Evolutionary conservation across 2,329 filamentous ascomycete species (phyloP), one percentile per base, ranked within the genome.

Genomic region (Trichoderma oligosporum): DNA sequence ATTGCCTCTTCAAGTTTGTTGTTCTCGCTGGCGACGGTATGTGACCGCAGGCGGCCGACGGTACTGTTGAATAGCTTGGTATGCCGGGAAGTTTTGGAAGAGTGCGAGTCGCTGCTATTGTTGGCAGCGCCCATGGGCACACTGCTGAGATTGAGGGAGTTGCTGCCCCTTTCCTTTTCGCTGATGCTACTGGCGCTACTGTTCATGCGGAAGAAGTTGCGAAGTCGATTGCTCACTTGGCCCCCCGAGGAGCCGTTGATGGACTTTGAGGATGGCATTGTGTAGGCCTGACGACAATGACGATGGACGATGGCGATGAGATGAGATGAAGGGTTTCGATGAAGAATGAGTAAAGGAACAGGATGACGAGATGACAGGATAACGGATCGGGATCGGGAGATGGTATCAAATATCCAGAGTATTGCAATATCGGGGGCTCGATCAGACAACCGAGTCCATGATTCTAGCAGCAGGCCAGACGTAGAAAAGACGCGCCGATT

Each of bases 21-120:
- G 65, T 92, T 92, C 74, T 97, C 93, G 74, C 91, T 96, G 64
- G 90, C 90, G 57, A 95, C 89, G 24, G 93, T 97, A 60, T 89
- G 87, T 33, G 91, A 95, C 67, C 93, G 86, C 70, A 93, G 91
- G 65, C 93, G 88, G 69, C 88, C 88, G 69, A 95, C 90, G 65
- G 88, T 87, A 57, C 86, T 88, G 61, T 87, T 90, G 67, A 96
- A 89, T 77, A 96, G 96, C 67, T 90, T 85, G 63, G 89, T 94
- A 72, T 95, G 90, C 66, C 91, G 85, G 71, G 91, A 88, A 55
- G 83, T 81, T 71, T 88, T 90, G 44, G 67, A 64, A 22, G 61
- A 61, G 18, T 62, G 59, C 24, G 60, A 41, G 35, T 61, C 58
- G 48, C 35, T 39, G 48, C 58, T 49, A 49, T 60, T 49, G 58